A percentile compares a stretch with the other conserved stretches of the same genome.
These are phyloP conservation scores for Plectosphaerella plurivora DNA, from an alignment of 2,329 filamentous ascomycete genomes.

Conservation along the genomic window DNA sequence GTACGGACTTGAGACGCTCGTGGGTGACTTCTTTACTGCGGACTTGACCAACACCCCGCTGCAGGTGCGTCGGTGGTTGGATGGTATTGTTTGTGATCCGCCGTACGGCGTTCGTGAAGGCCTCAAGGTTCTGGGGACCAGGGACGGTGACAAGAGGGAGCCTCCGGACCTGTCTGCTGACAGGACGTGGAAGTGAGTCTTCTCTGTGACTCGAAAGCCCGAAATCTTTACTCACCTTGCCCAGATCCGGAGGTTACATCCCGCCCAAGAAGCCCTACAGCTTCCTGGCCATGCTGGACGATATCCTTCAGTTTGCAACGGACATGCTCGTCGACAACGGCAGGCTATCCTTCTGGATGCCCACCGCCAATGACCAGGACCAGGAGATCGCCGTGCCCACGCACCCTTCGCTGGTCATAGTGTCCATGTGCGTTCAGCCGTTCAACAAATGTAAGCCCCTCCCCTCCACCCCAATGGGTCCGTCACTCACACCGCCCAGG, in stretches of 20 bases:
- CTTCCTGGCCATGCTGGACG: constrained; percentile 83
- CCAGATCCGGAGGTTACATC: constrained; percentile 62
- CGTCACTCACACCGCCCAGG: constrained; percentile 41
- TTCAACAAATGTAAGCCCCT: constrained; percentile 77
- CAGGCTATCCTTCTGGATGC: constrained; percentile 94
- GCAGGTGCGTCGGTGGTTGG: constrained; percentile 57
- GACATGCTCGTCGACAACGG: constrained; percentile 73
- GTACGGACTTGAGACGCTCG: constrained; percentile 62
- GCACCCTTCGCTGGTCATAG: constrained; percentile 70
- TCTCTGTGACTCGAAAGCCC: constrained; percentile 5
- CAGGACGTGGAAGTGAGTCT: constrained; percentile 61
- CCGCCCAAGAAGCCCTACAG: constrained; percentile 90
- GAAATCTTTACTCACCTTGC: constrained; percentile 14
- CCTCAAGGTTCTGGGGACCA: constrained; percentile 76
- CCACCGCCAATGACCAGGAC: constrained; percentile 76
- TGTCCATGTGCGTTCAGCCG: constrained; percentile 74
- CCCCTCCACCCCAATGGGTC: not conserved
- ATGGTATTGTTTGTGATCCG: constrained; percentile 92
- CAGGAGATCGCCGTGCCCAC: constrained; percentile 71
- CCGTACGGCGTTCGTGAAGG: constrained; percentile 95
- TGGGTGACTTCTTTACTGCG: constrained; percentile 76
- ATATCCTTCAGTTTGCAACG: constrained; percentile 80
- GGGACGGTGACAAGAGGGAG: constrained; percentile 55
- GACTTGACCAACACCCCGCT: constrained; percentile 88
- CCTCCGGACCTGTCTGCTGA: constrained; percentile 43